phyloP scores from a whole-genome alignment of 805 yeast species.

The Myxozyma geophila region DNA sequence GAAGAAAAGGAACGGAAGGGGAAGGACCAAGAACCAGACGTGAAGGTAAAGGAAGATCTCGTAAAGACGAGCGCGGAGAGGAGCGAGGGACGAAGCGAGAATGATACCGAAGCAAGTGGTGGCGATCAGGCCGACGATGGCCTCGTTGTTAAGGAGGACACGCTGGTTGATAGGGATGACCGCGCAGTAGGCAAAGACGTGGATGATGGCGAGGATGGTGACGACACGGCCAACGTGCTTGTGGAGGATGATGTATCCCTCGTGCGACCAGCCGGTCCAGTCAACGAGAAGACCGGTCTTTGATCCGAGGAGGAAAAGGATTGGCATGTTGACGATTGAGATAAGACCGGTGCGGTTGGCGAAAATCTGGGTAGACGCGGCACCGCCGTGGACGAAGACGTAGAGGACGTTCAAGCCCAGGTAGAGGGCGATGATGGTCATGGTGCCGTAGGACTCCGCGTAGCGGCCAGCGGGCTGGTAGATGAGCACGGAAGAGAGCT shows the following conservation, averaged over 20 bases:
- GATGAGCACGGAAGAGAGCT: constrained; percentile 23
- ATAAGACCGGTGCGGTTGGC: constrained; percentile 36
- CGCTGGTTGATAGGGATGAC: constrained; percentile 35
- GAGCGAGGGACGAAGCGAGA: constrained; percentile 34
- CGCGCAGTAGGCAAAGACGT: constrained; percentile 37
- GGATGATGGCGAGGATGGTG: constrained; percentile 33
- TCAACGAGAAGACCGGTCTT: constrained; percentile 37
- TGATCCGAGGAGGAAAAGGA: constrained; percentile 37
- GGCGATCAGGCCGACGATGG: constrained; percentile 35
- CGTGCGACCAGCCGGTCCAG: constrained; percentile 38
- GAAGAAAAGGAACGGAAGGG: constrained; percentile 36
- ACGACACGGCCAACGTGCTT: constrained; percentile 37
- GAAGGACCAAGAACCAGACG: constrained; percentile 36
- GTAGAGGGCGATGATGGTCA: constrained; percentile 33
- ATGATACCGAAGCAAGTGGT: constrained; percentile 37
- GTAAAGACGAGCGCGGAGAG: constrained; percentile 30
- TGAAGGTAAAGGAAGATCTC: constrained; percentile 35
- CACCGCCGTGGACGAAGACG: constrained; percentile 35
- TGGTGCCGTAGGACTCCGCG: constrained; percentile 35
- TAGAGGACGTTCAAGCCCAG: constrained; percentile 34
- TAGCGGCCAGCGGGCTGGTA: constrained; percentile 36
- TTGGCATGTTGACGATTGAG: constrained; percentile 38
- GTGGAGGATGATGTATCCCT: constrained; percentile 37
- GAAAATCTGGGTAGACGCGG: constrained; percentile 35
- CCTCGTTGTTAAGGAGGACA: constrained; percentile 34